Evolutionary conservation across 2,329 filamentous ascomycete genomes (phyloP), one percentile per base, ranked within the genome.

Genomic region (Arthrobotrys conoides): DNA sequence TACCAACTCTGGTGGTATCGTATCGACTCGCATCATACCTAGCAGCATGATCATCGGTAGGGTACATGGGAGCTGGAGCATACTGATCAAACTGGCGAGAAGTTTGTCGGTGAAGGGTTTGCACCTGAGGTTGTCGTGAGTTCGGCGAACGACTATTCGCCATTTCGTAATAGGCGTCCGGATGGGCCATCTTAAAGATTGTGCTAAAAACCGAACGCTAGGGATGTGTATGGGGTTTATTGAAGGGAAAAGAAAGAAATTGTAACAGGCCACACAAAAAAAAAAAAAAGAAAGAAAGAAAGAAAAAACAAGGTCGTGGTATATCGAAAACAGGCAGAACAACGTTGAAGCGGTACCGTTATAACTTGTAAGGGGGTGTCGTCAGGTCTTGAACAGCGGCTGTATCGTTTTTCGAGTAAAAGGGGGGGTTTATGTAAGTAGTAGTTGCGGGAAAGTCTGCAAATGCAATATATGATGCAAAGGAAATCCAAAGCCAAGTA

Each of bases 11-110:
- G 71, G 83, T 87, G 83, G 87, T 86, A 84, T 88, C 90, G 84
- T 87, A 90, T 82, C 86, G 87, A 83, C 80, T 85, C 83, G 81
- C 85, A 85, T 82, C 86, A 83, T 82, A 82, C 59, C 83, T 82
- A 61, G 87, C 85, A 82, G 87, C 87, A 81, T 88, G 87, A 82
- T 91, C 90, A 68, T 96, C 93, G 65, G 89, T 87, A 16, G 88
- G 87, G 84, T 95, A 97, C 66, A 94, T 87, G 75, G 90, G 88
- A 71, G 90, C 89, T 5, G 73, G 68, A 78, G 88, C 89, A 83
- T 92, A 91, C 78, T 88, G 87, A 81, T 97, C 93, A 83, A 94
- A 93, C 81, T 92, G 92, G 82, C 93, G 89, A 82, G 93, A 94
- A 51, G 90, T 87, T 83, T 92, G 91, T 81, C 92, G 90, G 83